These are phyloP conservation scores for Rubia occidens DNA, from an alignment of 305 asterid genomes.

Conservation along the genomic window DNA sequence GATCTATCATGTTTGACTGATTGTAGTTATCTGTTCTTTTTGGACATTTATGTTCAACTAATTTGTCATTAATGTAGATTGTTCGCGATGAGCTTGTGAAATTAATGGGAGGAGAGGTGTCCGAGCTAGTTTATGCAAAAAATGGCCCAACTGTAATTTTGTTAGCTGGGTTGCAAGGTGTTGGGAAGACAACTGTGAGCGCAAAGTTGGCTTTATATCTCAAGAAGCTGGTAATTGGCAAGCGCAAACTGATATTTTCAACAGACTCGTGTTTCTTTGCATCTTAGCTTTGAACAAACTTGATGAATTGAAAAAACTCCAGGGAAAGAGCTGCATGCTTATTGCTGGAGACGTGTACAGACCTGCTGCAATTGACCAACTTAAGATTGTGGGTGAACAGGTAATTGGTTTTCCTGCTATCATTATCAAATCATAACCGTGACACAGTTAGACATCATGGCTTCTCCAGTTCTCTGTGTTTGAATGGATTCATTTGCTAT, in stretches of 20 bases:
- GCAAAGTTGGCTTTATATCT: constrained; percentile 92
- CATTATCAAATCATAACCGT: background rate
- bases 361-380: constrained; percentile 98
- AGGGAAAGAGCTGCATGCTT: constrained; percentile 98
- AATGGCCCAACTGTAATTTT: constrained; percentile 74
- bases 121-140: constrained; percentile 77
- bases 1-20: background rate
- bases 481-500: background rate
- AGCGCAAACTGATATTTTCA: constrained; percentile 13
- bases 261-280: background rate
- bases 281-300: background rate
- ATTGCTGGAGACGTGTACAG: constrained; percentile 97
- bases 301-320: constrained; percentile 23
- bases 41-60: constrained; percentile 3
- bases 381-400: constrained; percentile 88
- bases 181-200: constrained; percentile 95
- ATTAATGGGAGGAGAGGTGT: constrained; percentile 94
- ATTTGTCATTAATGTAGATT: constrained; percentile 38
- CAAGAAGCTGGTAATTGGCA: constrained; percentile 59
- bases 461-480: background rate
- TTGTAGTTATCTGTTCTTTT: background rate
- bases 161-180: constrained; percentile 98
- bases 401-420: constrained; percentile 22
- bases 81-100: constrained; percentile 83
- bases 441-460: background rate